These are phyloP conservation scores for Eucalyptus lansdowneana DNA, from an alignment of 345 rosid species.

Conservation along the genomic window DNA sequence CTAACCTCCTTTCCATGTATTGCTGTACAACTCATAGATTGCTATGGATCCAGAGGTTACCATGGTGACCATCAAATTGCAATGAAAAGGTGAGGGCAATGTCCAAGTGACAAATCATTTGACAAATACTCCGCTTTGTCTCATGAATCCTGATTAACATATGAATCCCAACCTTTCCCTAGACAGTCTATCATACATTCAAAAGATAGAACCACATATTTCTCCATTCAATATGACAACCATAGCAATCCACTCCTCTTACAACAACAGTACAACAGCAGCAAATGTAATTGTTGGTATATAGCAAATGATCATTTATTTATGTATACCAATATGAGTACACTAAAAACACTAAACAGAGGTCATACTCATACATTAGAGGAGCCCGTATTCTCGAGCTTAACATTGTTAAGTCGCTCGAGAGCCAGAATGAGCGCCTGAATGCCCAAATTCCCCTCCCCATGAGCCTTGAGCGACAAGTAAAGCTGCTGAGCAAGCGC, in stretches of 20 bases:
- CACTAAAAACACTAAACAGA: background rate
- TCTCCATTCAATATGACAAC: background rate
- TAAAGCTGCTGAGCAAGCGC: constrained; percentile 91
- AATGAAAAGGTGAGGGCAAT: background rate
- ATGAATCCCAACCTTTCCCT: background rate
- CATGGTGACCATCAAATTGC: background rate
- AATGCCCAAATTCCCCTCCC: constrained; percentile 69
- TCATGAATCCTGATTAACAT: background rate
- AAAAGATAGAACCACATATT: background rate
- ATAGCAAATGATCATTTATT: background rate
- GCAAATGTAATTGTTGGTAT: background rate
- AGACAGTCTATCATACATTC: background rate
- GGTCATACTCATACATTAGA: background rate
- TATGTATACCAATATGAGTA: background rate
- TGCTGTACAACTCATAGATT: background rate
- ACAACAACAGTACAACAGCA: background rate
- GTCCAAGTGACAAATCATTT: background rate
- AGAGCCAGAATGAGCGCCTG: constrained; percentile 76
- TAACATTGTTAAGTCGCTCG: constrained; percentile 70
- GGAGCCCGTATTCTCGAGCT: constrained; percentile 5
- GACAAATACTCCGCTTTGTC: background rate
- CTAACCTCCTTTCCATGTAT: background rate
- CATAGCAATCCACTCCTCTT: background rate
- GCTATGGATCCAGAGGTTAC: background rate
- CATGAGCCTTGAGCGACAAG: constrained; percentile 83